Base-by-base conservation (phyloP, 2,329 filamentous ascomycete species). In the Emericellopsis atlantica region DNA sequence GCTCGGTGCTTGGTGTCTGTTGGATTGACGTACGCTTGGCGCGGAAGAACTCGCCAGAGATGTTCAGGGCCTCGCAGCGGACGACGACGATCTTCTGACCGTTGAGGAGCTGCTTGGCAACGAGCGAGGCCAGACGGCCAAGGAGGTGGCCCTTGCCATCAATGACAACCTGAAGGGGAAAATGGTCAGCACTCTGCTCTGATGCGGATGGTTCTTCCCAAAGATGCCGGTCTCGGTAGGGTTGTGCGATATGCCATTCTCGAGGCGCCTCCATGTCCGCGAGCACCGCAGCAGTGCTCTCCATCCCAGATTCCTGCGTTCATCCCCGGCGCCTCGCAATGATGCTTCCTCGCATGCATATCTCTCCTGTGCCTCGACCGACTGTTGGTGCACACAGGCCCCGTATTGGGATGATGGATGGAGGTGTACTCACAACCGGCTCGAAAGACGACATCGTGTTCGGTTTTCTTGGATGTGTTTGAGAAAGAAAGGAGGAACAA, bases 101-200 rank as follows among this genome's bases (percentile, higher is more conserved):
- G 72, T 82, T 93, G 60, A 96, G 85, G 64, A 96, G 82, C 79
- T 96, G 90, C 84, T 96, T 96, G 68, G 90, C 90, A 64, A 96
- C 88, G 65, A 88, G 95, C 69, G 81, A 88, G 74, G 90, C 90
- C 69, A 98, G 82, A 70, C 92, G 90, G 78, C 92, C 92, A 71
- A 98, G 88, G 69, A 98, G 84, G 75, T 98, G 92, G 74, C 92
- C 92, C 83, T 98, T 98, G 86, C 89, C 92, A 82, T 98, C 92
- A 68, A 98, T 94, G 76, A 95, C 85, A 76, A 95, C 82, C 88
- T 95, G 49, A 45, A 46, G 36, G 52, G 5, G 40, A 44, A 32
- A 26, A n/a, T 26, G 16, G 37, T 44, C 37, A 44, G 43, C 29
- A 16, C 36, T 12, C 16, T n/a, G 22, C 16, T 22, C 18, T 18